These are phyloP conservation scores for Xylaria sp. DNA, from an alignment of 495 filamentous ascomycete species.

Conservation along the genomic window DNA sequence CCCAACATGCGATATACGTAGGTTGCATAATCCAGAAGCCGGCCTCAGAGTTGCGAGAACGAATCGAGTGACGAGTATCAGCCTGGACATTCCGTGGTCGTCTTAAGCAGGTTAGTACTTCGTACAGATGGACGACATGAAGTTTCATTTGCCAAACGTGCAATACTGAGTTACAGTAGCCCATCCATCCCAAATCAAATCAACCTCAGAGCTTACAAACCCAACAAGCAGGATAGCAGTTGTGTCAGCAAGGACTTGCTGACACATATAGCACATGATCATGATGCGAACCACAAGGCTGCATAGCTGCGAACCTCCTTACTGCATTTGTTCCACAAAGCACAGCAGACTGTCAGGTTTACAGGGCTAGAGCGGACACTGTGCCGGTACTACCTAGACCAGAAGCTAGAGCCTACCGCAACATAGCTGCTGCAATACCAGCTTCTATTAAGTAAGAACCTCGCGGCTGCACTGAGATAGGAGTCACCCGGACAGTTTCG, in stretches of 20 bases:
- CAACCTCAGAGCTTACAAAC: not conserved
- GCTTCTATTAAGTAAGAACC: not conserved
- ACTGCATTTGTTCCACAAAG: constrained; percentile 3
- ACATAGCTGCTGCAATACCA: not conserved
- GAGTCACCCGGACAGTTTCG: not conserved
- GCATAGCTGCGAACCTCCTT: constrained; percentile 18
- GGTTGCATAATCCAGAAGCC: not conserved
- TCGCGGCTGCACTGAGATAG: not conserved
- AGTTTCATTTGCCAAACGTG: not conserved
- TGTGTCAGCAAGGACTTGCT: not conserved
- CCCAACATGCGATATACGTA: not conserved
- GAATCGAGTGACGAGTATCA: not conserved
- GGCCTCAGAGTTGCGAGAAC: not conserved
- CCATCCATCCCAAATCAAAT: not conserved
- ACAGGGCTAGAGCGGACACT: constrained; percentile 12
- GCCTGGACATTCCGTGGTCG: not conserved
- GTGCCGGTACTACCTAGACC: constrained; percentile 5
- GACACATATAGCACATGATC: constrained; percentile 8
- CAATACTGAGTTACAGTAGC: not conserved
- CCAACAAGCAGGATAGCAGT: not conserved
- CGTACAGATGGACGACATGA: not conserved
- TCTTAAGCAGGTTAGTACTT: not conserved
- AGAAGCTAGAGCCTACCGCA: not conserved
- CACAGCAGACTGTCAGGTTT: not conserved
- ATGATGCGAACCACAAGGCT: constrained; percentile 20